A percentile compares a stretch with the other conserved stretches of the same genome.
Conservation (phyloP, 1,284 basidiomycete species). For the Naganishia sp. region DNA sequence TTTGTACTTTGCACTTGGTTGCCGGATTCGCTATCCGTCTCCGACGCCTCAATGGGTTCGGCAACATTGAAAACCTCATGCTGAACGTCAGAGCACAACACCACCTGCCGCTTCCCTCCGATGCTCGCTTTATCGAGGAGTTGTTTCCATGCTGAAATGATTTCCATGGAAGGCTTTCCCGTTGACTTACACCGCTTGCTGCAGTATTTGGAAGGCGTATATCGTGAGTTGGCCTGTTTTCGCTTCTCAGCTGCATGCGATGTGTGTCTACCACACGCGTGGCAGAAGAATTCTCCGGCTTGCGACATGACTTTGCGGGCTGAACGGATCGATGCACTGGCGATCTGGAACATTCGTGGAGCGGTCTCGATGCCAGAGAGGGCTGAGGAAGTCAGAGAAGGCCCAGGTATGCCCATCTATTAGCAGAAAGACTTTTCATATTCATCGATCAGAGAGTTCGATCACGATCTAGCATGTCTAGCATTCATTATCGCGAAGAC, state of each 20-base stretch:
- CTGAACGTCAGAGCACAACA: conserved; percentile 25
- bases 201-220: conserved; percentile 22
- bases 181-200: conserved; percentile 24
- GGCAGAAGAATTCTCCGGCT: conserved; percentile 26
- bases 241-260: conserved; percentile 17
- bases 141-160: conserved; percentile 10
- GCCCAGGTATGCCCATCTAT: too few species aligned
- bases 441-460: background rate
- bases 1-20: background rate
- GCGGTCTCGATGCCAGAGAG: too few species aligned
- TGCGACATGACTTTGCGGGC: background rate
- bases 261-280: conserved; percentile 29
- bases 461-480: conserved; percentile 7
- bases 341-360: background rate
- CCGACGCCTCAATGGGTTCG: too few species aligned
- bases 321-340: background rate
- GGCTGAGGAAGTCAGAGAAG: too few species aligned
- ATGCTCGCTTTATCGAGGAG: conserved; percentile 1
- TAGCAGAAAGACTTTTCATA: too few species aligned
- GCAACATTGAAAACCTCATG: conserved; percentile 4
- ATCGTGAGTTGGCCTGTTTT: background rate
- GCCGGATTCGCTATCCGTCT: background rate
- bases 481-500: too few species aligned
- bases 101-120: conserved; percentile 1
- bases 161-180: conserved; percentile 9